Base-by-base conservation (phyloP, 2,329 filamentous ascomycete species). In the Colletotrichum australisinense region DNA sequence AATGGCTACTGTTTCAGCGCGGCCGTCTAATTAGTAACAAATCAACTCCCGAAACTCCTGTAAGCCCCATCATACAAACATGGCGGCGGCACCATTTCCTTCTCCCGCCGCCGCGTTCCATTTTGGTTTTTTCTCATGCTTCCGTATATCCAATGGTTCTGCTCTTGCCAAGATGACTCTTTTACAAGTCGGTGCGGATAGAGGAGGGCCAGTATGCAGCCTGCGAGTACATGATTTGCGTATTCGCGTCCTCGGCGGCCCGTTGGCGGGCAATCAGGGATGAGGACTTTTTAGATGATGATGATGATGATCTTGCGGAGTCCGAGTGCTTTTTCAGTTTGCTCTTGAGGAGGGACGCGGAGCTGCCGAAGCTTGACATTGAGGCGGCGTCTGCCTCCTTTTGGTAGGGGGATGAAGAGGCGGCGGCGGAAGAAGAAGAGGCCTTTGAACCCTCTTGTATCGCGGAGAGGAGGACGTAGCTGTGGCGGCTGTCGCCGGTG, bases 331-430 rank as follows among this genome's bases (percentile, higher is more conserved):
- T 26, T 14, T 32, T 46, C 14, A 52, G 56, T 16, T 59, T 67
- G 63, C 46, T 49, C 52, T 64, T 74, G 49, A 74, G 38, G 9
- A 74, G 53, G 38, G 68, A 67, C 24, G 58, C 14, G 19, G 72
- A 67, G 63, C 72, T 74, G 38, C 63, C 69, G 70, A 79, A 76
- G 74, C 63, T 73, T 35, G 72, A 77, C 52, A 72, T 58, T 5
- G 72, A 74, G 52, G 72, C 69, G 52, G 63, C 42, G 35, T 74
- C 72, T 26, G 63, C 62, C 11, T 58, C 66, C 26, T 75, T 71
- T n/a, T 56, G 53, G 12, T 46, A 60, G 32, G 66, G 55, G 16
- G 16, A 35, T 55, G 38, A 73, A 14, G 59, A 30, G 32, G 72
- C 28, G 60, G 62, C 46, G 26, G 16, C 7, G 24, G 49, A 24